Percentiles rank a stretch among this genome's conserved stretches.
These are phyloP conservation scores for Paraphoma sp. DNA, from an alignment of 2,329 filamentous ascomycete genomes.

Conservation along the genomic window DNA sequence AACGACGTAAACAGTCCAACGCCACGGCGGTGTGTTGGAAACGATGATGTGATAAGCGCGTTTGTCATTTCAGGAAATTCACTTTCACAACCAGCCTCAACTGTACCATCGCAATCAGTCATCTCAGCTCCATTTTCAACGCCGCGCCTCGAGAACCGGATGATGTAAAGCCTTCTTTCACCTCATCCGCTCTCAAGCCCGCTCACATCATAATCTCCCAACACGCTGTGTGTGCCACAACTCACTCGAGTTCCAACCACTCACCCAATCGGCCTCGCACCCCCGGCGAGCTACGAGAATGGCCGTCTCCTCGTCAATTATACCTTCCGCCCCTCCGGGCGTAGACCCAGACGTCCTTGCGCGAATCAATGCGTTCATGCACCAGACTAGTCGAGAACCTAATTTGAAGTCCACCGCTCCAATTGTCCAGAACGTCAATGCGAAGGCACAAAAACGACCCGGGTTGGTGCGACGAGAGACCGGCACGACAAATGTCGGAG, in stretches of 20 bases:
- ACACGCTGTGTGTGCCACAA: too few relatives aligned
- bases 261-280: not conserved
- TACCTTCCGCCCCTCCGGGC: not conserved
- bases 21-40: too few relatives aligned
- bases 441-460: not conserved
- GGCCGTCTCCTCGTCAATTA: too few relatives aligned
- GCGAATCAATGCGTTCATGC: too few relatives aligned
- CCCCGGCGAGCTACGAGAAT: too few relatives aligned
- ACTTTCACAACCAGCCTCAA: too few relatives aligned
- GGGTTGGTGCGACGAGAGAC: not conserved
- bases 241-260: not conserved
- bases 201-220: not conserved
- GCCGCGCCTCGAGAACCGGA: not conserved
- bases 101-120: not conserved
- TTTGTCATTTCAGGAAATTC: too few relatives aligned
- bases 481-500: not conserved
- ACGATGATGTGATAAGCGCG: too few relatives aligned
- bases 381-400: not conserved
- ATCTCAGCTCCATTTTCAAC: not conserved
- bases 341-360: not conserved
- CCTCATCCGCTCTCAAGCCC: not conserved
- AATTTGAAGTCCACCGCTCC: not conserved
- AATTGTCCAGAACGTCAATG: not conserved
- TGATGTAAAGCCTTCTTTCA: not conserved
- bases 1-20: too few relatives aligned